Base-by-base conservation (phyloP, 2,329 filamentous ascomycete genomes). In the Alternaria solani region DNA sequence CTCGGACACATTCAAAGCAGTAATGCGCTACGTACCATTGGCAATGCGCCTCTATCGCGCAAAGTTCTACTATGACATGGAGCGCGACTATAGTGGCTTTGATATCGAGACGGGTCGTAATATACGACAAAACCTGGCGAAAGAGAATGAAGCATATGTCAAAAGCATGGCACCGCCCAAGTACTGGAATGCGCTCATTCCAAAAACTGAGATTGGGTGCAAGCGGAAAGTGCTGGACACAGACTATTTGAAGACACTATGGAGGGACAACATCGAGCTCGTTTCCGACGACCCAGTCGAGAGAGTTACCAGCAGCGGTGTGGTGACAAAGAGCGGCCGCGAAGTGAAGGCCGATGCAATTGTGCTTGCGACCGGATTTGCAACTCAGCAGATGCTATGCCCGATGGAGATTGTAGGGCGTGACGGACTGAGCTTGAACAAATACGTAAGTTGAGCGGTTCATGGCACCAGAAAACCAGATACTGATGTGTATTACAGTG, bases 301-400 rank as follows among this genome's bases (percentile, higher is more conserved):
- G 36, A 69, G 69, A 44, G 80, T 83, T 32, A 78, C 73, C 0
- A 72, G 75, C 12, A 57, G 59, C 12, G 81, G 80, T 0, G 78
- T 83, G 5, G 63, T 70, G 20, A 82, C 81, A 9, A 69, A 67
- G 38, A 76, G 72, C 26, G 81, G 81, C 1, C 66, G 74, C 2
- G 64, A 78, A 18, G 64, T 82, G 25, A 55, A 72, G n/a, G 81
- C 81, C 0, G 81, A 83, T 68, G 81, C 74, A 4, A 82, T 86
- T 55, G 70, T 86, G 8, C 75, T 84, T 2, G 84, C 83, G 0
- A 84, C 80, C 30, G 83, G 84, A 0, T 86, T 85, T 47, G 76
- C 81, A 44, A 84, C 83, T 1, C 79, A 81, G 51, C 80, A 80
- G 51, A 79, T 82, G 56, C 65, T 85, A 5, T 80, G 76, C 34